Evolutionary conservation across 192 early-diverging fungal genomes (phyloP).

Genomic region (Lunasporangiospora selenospora): DNA sequence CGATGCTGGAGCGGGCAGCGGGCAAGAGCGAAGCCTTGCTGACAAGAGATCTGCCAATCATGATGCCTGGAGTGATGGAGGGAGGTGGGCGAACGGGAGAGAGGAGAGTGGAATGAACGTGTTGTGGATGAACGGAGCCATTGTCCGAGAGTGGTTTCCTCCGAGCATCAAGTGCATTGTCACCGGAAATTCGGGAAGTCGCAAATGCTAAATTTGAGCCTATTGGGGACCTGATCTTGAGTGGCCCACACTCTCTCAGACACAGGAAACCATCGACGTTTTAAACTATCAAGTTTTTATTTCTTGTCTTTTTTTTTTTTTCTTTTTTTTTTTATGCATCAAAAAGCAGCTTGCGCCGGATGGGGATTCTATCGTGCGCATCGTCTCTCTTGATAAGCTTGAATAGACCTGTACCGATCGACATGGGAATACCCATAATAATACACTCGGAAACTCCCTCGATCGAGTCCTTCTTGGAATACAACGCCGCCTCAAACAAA

Average conservation of each 20-base stretch:
- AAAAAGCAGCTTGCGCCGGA: conserved; percentile 66
- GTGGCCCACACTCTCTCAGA: too few species aligned
- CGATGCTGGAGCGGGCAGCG: conserved; percentile 27
- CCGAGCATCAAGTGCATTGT: too few species aligned
- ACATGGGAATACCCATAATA: conserved; percentile 99
- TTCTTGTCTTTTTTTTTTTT: too few species aligned
- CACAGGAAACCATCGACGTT: too few species aligned
- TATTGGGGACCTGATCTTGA: too few species aligned
- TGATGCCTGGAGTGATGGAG: conserved; percentile 18
- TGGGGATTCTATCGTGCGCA: conserved; percentile 59
- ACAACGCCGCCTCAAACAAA: conserved; percentile 97
- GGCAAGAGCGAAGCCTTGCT: conserved; percentile 46
- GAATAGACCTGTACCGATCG: conserved; percentile 96
- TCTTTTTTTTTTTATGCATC: conserved; percentile 55
- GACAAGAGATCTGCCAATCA: conserved; percentile 50
- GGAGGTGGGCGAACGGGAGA: conserved; percentile 7
- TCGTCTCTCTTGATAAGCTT: conserved; percentile 81
- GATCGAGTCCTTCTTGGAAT: conserved; percentile 92
- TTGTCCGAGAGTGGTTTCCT: too few species aligned
- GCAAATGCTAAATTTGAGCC: too few species aligned
- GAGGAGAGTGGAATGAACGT: too few species aligned
- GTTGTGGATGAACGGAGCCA: too few species aligned
- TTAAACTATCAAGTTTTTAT: too few species aligned
- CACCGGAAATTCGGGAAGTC: too few species aligned
- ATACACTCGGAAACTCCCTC: conserved; percentile 98